A percentile compares a stretch with the other conserved stretches of the same genome.
Evolutionary conservation across 78 protist species (phyloP).

Genomic region (Speleostelium caveatum): DNA sequence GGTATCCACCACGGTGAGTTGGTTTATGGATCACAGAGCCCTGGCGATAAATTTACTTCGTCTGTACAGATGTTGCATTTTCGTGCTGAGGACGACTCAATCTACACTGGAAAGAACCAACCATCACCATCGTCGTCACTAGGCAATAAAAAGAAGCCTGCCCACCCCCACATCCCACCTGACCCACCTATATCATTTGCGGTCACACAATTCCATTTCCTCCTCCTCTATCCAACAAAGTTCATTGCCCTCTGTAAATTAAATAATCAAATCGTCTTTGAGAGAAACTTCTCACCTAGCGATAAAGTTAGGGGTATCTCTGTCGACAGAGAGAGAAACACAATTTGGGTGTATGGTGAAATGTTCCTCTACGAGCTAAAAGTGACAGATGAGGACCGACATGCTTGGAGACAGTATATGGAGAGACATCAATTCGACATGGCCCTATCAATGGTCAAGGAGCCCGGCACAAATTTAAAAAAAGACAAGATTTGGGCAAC

Average conservation of each 20-base stretch:
- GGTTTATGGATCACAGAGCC: slow-evolving; percentile 75
- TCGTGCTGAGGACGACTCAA: slow-evolving; percentile 27
- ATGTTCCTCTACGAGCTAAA: slow-evolving; percentile 31
- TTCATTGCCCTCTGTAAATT: slow-evolving; percentile 78
- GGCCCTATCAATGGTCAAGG: slow-evolving; percentile 80
- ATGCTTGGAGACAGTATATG: slow-evolving; percentile 87
- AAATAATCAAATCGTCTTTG: slow-evolving; percentile 75
- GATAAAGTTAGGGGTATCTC: slow-evolving; percentile 13
- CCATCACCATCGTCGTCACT: background rate
- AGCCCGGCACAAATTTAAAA: background rate
- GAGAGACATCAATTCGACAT: slow-evolving; percentile 68
- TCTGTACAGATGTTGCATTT: slow-evolving; percentile 33
- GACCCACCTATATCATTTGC: slow-evolving; percentile 60
- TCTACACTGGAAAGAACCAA: background rate
- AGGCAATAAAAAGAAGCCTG: background rate
- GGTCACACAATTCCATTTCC: slow-evolving; percentile 82
- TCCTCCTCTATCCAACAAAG: slow-evolving; percentile 75
- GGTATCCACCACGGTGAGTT: slow-evolving; percentile 82
- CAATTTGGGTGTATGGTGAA: slow-evolving; percentile 76
- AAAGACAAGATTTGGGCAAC: slow-evolving; percentile 68
- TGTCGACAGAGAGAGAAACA: slow-evolving; percentile 14
- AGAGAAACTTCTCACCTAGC: slow-evolving; percentile 15
- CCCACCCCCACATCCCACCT: slow-evolving; percentile 23
- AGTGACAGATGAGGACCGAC: slow-evolving; percentile 68
- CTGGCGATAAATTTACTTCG: slow-evolving; percentile 78